A percentile compares a stretch with the other conserved stretches of the same genome.
phyloP scores from a whole-genome alignment of 2,329 filamentous ascomycete species.

The Amesomyces nigricolor region DNA sequence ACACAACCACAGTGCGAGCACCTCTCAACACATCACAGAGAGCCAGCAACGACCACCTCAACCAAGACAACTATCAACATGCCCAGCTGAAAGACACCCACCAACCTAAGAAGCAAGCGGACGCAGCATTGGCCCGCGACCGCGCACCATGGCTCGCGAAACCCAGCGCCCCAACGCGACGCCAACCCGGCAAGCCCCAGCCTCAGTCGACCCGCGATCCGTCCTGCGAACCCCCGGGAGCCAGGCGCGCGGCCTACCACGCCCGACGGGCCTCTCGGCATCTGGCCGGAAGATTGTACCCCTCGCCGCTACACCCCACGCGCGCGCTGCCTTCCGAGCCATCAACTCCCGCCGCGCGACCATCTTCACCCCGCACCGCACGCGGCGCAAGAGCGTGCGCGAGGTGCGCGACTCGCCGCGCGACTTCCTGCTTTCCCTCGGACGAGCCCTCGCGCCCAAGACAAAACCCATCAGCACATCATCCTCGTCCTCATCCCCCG shows the following conservation, averaged over 20 bases:
- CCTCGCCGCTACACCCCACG: constrained; percentile 48
- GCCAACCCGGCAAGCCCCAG: constrained; percentile 33
- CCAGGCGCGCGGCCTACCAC: constrained; percentile 26
- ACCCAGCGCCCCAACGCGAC: constrained; percentile 25
- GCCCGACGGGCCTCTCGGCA: constrained; percentile 40
- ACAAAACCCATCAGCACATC: constrained; percentile 42
- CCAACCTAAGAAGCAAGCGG: too few species aligned
- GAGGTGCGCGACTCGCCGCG: constrained; percentile 52
- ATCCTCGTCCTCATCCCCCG: constrained; percentile 45
- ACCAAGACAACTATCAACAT: background rate
- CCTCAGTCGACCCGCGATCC: constrained; percentile 32
- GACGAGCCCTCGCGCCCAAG: constrained; percentile 47
- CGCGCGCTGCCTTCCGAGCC: constrained; percentile 53
- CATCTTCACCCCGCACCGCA: constrained; percentile 55
- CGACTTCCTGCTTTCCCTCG: constrained; percentile 49
- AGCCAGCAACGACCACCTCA: background rate
- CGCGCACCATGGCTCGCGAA: constrained; percentile 22
- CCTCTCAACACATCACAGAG: background rate
- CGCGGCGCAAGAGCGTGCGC: constrained; percentile 50
- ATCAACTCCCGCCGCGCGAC: constrained; percentile 55
- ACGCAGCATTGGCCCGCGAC: background rate
- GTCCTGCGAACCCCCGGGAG: constrained; percentile 39
- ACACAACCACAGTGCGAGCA: background rate
- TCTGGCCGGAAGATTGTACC: constrained; percentile 41
- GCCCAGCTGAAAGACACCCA: too few species aligned